Base-by-base conservation (phyloP, 129 eudicot species). In the Centella asiatica region DNA sequence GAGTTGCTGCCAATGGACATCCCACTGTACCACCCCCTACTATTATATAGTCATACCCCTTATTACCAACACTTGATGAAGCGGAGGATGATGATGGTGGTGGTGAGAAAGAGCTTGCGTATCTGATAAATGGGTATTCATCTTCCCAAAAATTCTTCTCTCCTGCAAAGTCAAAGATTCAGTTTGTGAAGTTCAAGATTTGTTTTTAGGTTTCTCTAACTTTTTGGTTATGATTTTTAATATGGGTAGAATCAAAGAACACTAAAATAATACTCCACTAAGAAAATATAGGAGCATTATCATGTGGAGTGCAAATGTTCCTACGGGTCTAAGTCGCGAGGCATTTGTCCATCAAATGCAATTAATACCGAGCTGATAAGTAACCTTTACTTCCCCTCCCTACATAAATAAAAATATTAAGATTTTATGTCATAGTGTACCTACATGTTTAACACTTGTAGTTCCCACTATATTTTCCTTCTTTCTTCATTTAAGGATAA, bases 1-100 rank as follows among this genome's bases (percentile, higher is more conserved):
- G 69, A 4, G 99, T 92, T n/a, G 99, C 85, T 13, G 99, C 96
- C 69, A 92, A 68, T 12, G 99, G 99, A 62, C 99, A 92, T 25
- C 99, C 99, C 6, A 94, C 95, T 33, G 99, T 92, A 29, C 99
- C 99, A 23, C 99, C 99, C 2, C 99, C 99, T 0, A 92, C 86
- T 0, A 92, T 69, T 49, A 92, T 92, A 64, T 87, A 92, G 40
- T 92, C 96, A 48, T 77, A 92, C 32, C 49, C 24, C 48, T 64
- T 72, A 13, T 59, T 44, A 26, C 66, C 73, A 40, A 65, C 75
- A 74, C 60, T 34, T 37, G 76, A 69, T 62, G 72, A 48, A 10
- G 70, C 62, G 28, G 92, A 74, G 44, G 42, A 24, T 32, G 78
- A 72, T 11, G 73, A 64, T 1, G 67, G 62, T 20, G 76, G n/a